phyloP scores from a whole-genome alignment of 179 eudicot genomes.

The Beta corolliflora region DNA sequence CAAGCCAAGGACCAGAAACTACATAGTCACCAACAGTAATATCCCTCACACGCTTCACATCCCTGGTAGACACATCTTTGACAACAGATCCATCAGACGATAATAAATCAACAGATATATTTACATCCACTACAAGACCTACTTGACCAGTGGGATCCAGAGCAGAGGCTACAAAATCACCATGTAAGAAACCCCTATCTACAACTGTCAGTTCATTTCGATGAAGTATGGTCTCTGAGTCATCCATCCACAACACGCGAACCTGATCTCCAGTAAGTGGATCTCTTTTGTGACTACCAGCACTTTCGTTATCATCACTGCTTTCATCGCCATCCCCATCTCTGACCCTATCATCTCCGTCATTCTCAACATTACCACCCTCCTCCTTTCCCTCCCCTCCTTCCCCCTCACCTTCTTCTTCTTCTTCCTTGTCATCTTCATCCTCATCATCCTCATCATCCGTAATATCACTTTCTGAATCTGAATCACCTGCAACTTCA shows the following conservation, averaged over 20 bases:
- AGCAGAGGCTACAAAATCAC: constrained; percentile 91
- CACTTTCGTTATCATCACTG: constrained; percentile 36
- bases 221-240: constrained; percentile 62
- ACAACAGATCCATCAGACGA: constrained; percentile 60
- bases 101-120: constrained; percentile 67
- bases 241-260: constrained; percentile 88
- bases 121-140: constrained; percentile 82
- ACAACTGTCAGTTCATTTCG: constrained; percentile 61
- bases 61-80: constrained; percentile 56
- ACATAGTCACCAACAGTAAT: constrained; percentile 86
- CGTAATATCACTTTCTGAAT: constrained; percentile 74
- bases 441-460: constrained; percentile 56
- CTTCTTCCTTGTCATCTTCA: constrained; percentile 34
- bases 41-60: constrained; percentile 81
- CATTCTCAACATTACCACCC: constrained; percentile 32
- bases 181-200: constrained; percentile 86
- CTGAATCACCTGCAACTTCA: constrained; percentile 96
- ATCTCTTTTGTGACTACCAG: constrained; percentile 33
- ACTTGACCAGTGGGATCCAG: constrained; percentile 87
- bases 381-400: constrained; percentile 36
- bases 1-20: constrained; percentile 90
- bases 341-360: constrained; percentile 32
- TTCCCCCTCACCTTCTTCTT: constrained; percentile 25
- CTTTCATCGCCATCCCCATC: constrained; percentile 37
- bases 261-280: constrained; percentile 76